These are phyloP conservation scores for Cercospora sojina DNA, from an alignment of 2,329 filamentous ascomycete species.

Conservation along the genomic window DNA sequence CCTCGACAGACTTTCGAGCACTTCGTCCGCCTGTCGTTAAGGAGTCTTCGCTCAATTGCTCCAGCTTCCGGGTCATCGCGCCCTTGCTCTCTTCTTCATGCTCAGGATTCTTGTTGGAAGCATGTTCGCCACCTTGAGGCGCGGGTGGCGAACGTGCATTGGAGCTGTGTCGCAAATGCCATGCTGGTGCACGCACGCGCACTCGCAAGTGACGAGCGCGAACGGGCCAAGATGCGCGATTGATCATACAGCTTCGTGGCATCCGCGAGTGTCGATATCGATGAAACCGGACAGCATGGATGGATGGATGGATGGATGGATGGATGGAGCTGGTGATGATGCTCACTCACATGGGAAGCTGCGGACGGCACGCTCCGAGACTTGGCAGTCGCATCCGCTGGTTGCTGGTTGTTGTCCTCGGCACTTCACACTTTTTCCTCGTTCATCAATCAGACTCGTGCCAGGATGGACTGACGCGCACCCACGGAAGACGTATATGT, in stretches of 20 bases:
- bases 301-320: not conserved
- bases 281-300: not conserved
- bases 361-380: not conserved
- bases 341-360: not conserved
- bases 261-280: not conserved
- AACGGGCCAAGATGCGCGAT: slow-evolving; percentile 28
- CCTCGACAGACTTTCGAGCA: slow-evolving; percentile 57
- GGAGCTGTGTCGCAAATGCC: slow-evolving; percentile 17
- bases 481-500: not conserved
- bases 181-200: slow-evolving; percentile 27
- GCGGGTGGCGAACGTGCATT: slow-evolving; percentile 23
- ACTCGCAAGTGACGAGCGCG: slow-evolving; percentile 45
- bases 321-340: not conserved
- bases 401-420: not conserved
- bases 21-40: slow-evolving; percentile 56
- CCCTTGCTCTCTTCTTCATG: slow-evolving; percentile 44
- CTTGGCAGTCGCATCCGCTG: not conserved
- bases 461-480: not conserved
- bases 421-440: not conserved
- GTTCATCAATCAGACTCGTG: not conserved
- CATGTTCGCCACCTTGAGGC: slow-evolving; percentile 19
- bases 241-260: slow-evolving; percentile 29
- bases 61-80: slow-evolving; percentile 58
- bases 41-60: slow-evolving; percentile 60
- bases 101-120: not conserved